Evolutionary conservation across 805 yeast genomes (phyloP).

Genomic region (Candida maesae): DNA sequence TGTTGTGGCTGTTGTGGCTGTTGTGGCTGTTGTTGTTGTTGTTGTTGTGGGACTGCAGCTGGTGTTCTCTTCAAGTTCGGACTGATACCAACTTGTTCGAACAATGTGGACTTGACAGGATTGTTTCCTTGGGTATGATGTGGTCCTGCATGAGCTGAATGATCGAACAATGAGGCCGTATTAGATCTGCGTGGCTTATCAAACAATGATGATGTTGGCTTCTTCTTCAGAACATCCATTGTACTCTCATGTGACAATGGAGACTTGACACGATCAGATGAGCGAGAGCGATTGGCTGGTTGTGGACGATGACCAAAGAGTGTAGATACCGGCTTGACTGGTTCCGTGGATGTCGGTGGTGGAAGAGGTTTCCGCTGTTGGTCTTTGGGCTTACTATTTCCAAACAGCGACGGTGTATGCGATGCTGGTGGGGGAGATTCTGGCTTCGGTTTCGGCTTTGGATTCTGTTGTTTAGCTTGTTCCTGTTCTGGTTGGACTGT

Average conservation of each 20-base stretch:
- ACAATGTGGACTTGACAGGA: conserved; percentile 9
- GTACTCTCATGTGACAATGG: conserved; percentile 26
- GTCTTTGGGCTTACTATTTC: conserved; percentile 1
- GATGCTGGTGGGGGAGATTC: not conserved
- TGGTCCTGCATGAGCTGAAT: conserved; percentile 2
- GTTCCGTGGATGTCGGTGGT: too few species aligned
- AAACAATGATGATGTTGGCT: conserved; percentile 9
- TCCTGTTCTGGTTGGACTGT: not conserved
- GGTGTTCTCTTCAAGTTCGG: conserved; percentile 18
- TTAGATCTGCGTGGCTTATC: conserved; percentile 6
- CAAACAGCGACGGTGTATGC: conserved; percentile 11
- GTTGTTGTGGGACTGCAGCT: conserved; percentile 1
- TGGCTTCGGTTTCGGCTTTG: not conserved
- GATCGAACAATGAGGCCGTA: conserved; percentile 5
- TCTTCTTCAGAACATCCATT: conserved; percentile 5
- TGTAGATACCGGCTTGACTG: too few species aligned
- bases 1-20: conserved; percentile 9
- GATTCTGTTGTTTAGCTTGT: not conserved
- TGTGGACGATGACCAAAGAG: conserved; percentile 3
- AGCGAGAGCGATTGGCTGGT: conserved; percentile 5
- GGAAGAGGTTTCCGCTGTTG: conserved; percentile 3
- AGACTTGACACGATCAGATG: conserved; percentile 20
- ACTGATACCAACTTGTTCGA: conserved; percentile 26
- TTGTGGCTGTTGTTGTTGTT: conserved; percentile 2
- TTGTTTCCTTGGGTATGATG: too few species aligned